phyloP scores from a whole-genome alignment of 257 asterid species.

The Catharanthus roseus region DNA sequence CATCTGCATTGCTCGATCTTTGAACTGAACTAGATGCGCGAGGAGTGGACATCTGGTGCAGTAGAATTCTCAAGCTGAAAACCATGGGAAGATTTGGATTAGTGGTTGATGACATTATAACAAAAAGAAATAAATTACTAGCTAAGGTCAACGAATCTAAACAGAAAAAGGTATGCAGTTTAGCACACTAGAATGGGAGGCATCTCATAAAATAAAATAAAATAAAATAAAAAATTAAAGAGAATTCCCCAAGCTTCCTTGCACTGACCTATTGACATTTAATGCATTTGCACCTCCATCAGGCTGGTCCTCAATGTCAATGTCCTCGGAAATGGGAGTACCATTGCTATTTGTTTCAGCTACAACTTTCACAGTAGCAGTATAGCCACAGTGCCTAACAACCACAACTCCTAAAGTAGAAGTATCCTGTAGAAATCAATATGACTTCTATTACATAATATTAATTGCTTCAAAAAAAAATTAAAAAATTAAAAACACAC shows the following conservation, averaged over 20 bases:
- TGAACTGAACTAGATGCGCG: slow-evolving; percentile 52
- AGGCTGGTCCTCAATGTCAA: slow-evolving; percentile 63
- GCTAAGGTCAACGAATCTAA: no score
- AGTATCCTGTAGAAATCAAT: slow-evolving; percentile 49
- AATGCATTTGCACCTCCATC: slow-evolving; percentile 84
- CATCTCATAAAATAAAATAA: no score
- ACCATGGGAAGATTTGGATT: neutral
- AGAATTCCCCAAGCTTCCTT: neutral
- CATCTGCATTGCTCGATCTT: slow-evolving; percentile 42
- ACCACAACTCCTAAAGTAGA: slow-evolving; percentile 65
- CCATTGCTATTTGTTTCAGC: slow-evolving; percentile 50
- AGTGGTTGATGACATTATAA: neutral
- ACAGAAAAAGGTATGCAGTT: no score
- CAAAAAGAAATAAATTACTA: neutral
- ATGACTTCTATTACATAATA: slow-evolving; percentile 13
- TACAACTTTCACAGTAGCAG: slow-evolving; percentile 60
- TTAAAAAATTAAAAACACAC: slow-evolving; percentile 1
- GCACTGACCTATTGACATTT: slow-evolving; percentile 60
- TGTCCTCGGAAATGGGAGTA: slow-evolving; percentile 44
- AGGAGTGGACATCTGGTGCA: slow-evolving; percentile 55
- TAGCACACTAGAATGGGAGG: no score
- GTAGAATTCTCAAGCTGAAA: slow-evolving; percentile 68
- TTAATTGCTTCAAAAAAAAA: slow-evolving; percentile 9
- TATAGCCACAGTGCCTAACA: slow-evolving; percentile 63
- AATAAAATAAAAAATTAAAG: no score